Evolutionary conservation across 2,329 filamentous ascomycete species (phyloP).

Genomic region (Xylariaceae sp.): DNA sequence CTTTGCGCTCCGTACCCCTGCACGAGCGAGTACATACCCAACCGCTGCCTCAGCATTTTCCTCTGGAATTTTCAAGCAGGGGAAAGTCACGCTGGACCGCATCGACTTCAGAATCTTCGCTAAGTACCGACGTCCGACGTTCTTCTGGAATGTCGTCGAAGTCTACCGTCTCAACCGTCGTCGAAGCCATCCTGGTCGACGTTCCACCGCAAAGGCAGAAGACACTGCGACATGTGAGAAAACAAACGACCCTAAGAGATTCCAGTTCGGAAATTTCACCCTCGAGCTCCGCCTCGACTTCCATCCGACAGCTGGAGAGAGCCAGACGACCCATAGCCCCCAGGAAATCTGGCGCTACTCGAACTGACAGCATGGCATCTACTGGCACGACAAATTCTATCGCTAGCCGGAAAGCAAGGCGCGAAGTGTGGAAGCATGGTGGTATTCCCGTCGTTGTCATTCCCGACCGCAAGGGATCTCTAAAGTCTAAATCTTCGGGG

Average conservation of each 20-base stretch:
- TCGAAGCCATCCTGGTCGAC: constrained; percentile 65
- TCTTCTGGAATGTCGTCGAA: constrained; percentile 61
- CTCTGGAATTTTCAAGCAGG: constrained; percentile 36
- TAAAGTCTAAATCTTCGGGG: constrained; percentile 49
- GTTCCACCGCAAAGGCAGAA: constrained; percentile 53
- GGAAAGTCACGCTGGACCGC: constrained; percentile 39
- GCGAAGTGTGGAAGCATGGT: constrained; percentile 63
- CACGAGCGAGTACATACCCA: constrained; percentile 49
- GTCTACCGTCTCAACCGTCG: constrained; percentile 61
- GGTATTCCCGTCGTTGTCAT: constrained; percentile 68
- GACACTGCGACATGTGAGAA: constrained; percentile 67
- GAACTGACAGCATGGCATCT: constrained; percentile 57
- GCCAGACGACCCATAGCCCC: constrained; percentile 39
- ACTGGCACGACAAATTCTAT: constrained; percentile 55
- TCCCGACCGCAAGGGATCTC: constrained; percentile 62
- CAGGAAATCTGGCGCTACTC: constrained; percentile 38
- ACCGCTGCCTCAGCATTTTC: constrained; percentile 42
- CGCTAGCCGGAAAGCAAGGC: constrained; percentile 60
- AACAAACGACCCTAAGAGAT: constrained; percentile 51
- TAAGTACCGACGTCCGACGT: constrained; percentile 52
- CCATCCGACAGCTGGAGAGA: constrained; percentile 42
- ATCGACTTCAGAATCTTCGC: constrained; percentile 47
- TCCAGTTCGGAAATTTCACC: constrained; percentile 50
- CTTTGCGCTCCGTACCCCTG: constrained; percentile 54
- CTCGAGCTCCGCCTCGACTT: constrained; percentile 51